Conservation (phyloP, 1,284 basidiomycete genomes). For the Sanghuangporus weigelae region DNA sequence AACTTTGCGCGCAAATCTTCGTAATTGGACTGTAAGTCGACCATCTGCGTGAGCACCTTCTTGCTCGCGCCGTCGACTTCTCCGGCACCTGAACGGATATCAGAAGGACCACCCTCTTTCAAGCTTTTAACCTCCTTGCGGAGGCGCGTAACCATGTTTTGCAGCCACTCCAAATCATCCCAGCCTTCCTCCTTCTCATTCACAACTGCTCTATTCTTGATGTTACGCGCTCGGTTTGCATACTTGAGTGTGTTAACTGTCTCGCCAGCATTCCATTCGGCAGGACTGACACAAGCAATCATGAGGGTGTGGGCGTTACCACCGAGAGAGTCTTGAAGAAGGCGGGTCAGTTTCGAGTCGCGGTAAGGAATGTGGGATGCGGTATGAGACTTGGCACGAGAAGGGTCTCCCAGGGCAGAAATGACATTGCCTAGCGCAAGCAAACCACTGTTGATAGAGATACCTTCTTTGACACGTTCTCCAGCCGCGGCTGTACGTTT, state of each 20-base stretch:
- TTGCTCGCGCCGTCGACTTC: conserved; percentile 55
- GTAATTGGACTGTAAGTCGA: conserved; percentile 77
- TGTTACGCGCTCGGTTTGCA: conserved; percentile 94
- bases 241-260: conserved; percentile 98
- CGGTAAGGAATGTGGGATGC: conserved; percentile 91
- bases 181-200: conserved; percentile 97
- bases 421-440: conserved; percentile 98
- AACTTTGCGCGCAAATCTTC: conserved; percentile 81
- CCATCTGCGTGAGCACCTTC: conserved; percentile 71
- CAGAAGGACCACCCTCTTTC: conserved; percentile 55
- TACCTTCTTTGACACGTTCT: conserved; percentile 95
- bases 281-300: conserved; percentile 97
- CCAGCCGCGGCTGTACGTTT: conserved; percentile 92
- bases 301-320: conserved; percentile 98
- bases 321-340: conserved; percentile 96
- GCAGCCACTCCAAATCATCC: conserved; percentile 97
- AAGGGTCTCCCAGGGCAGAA: conserved; percentile 94
- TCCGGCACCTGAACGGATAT: conserved; percentile 26
- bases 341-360: conserved; percentile 92
- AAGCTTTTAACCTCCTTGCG: conserved; percentile 80
- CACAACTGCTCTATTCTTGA: conserved; percentile 91
- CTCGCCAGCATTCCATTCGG: conserved; percentile 93
- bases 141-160: conserved; percentile 77
- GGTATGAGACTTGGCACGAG: conserved; percentile 69
- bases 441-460: conserved; percentile 95